phyloP scores from a whole-genome alignment of 2,329 filamentous ascomycete species.

The Elsinoe australis region DNA sequence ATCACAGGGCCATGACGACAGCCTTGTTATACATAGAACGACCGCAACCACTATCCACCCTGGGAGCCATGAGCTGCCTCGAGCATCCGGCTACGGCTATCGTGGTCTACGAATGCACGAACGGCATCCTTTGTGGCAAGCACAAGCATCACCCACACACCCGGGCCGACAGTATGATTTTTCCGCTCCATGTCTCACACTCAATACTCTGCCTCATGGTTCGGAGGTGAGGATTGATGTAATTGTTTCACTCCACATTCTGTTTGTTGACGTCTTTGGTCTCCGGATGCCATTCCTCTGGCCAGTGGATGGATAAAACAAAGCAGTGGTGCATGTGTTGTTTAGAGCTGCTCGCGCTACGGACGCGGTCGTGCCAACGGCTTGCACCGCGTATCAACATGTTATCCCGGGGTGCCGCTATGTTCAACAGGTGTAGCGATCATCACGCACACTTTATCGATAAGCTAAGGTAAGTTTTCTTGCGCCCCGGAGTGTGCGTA shows the following conservation, averaged over 20 bases:
- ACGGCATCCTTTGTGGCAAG: too few species aligned
- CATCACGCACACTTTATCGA: constrained; percentile 5
- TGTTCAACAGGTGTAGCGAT: too few species aligned
- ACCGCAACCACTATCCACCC: too few species aligned
- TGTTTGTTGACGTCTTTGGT: constrained; percentile 12
- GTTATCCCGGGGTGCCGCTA: too few species aligned
- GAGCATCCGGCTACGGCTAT: too few species aligned
- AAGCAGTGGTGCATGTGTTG: not conserved
- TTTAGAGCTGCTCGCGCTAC: not conserved
- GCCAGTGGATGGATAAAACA: not conserved
- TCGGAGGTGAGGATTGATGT: not conserved
- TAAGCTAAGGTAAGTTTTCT: not conserved
- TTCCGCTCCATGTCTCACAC: not conserved
- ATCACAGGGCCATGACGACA: too few species aligned
- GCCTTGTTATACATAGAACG: too few species aligned
- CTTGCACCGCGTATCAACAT: not conserved
- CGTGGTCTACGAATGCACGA: too few species aligned
- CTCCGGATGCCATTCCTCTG: not conserved
- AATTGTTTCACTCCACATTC: not conserved
- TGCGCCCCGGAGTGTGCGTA: constrained; percentile 7
- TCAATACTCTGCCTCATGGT: not conserved
- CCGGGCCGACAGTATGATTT: too few species aligned
- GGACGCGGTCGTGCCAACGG: not conserved
- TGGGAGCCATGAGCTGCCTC: too few species aligned
- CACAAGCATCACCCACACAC: too few species aligned